A percentile compares a stretch with the other conserved stretches of the same genome.
phyloP scores from a whole-genome alignment of 2,329 filamentous ascomycete species.

The Esteya vermicola region DNA sequence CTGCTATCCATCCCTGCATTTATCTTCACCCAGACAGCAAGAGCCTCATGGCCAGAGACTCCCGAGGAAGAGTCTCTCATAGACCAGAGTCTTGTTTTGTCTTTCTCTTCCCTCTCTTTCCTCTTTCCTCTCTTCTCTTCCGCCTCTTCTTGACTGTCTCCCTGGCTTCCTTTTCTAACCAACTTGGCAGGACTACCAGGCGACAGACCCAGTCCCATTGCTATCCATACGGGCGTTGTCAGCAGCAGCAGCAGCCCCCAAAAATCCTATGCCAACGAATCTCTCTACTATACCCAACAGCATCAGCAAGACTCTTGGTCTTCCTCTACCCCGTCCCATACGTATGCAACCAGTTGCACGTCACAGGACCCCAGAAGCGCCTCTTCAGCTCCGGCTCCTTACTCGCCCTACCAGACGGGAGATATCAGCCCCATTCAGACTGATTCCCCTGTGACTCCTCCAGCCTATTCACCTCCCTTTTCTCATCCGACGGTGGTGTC shows the following conservation, averaged over 20 bases:
- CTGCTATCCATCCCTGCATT: no score
- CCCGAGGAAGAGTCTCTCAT: no score
- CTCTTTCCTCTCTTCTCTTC: background rate
- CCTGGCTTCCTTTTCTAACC: background rate
- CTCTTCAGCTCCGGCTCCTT: background rate
- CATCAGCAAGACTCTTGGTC: background rate
- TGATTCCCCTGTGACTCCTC: background rate
- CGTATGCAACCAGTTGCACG: no score
- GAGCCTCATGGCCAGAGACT: no score
- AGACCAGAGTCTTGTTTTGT: background rate
- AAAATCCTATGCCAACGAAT: background rate
- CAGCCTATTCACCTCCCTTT: background rate
- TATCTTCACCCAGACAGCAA: no score
- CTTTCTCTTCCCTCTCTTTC: background rate
- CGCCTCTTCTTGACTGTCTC: background rate
- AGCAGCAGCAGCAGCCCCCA: background rate
- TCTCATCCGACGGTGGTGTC: background rate
- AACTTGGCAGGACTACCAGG: background rate
- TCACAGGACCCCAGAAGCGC: background rate
- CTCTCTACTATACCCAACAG: background rate
- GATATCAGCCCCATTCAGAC: background rate
- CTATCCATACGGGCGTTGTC: background rate
- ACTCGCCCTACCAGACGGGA: background rate
- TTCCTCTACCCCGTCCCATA: no score
- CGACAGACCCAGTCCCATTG: slow-evolving; percentile 2